Percentiles rank a stretch among this genome's conserved stretches.
Evolutionary conservation across 2,329 filamentous ascomycete genomes (phyloP).

Genomic region (Clarireedia homoeocarpa): DNA sequence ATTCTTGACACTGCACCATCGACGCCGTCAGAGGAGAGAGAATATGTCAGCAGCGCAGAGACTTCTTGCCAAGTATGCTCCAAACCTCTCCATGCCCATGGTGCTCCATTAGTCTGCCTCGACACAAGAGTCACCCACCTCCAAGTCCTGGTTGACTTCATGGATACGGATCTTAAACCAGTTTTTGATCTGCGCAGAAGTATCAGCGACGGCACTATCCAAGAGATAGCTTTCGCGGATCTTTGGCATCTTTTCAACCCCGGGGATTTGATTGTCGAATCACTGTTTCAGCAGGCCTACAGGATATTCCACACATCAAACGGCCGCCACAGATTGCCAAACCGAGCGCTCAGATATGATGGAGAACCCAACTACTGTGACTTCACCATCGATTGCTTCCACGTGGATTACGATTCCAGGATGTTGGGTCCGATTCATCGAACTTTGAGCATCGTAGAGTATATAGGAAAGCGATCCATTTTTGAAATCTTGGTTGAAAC

Average conservation of each 20-base stretch:
- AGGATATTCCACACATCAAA: conserved; percentile 2
- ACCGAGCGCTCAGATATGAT: not conserved
- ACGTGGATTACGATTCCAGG: not conserved
- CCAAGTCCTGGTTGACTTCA: not conserved
- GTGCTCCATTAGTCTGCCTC: not conserved
- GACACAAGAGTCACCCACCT: conserved; percentile 1
- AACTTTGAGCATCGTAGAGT: conserved; percentile 1
- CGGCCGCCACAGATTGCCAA: not conserved
- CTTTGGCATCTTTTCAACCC: conserved; percentile 10
- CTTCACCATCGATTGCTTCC: conserved; percentile 4
- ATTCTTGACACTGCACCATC: no score
- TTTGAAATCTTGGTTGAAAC: not conserved
- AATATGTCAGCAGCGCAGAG: not conserved
- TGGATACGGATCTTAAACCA: conserved; percentile 4
- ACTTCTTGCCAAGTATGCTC: conserved; percentile 1
- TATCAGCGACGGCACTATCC: not conserved
- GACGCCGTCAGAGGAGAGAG: not conserved
- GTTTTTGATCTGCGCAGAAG: conserved; percentile 1
- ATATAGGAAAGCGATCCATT: not conserved
- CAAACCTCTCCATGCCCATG: not conserved
- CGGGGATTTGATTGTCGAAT: conserved; percentile 2
- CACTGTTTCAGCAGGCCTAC: not conserved
- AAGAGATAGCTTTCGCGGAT: conserved; percentile 2
- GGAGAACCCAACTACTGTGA: not conserved
- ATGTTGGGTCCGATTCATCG: not conserved